Evolutionary conservation across 495 filamentous ascomycete genomes (phyloP).

Genomic region (Trichoderma asperelloides): DNA sequence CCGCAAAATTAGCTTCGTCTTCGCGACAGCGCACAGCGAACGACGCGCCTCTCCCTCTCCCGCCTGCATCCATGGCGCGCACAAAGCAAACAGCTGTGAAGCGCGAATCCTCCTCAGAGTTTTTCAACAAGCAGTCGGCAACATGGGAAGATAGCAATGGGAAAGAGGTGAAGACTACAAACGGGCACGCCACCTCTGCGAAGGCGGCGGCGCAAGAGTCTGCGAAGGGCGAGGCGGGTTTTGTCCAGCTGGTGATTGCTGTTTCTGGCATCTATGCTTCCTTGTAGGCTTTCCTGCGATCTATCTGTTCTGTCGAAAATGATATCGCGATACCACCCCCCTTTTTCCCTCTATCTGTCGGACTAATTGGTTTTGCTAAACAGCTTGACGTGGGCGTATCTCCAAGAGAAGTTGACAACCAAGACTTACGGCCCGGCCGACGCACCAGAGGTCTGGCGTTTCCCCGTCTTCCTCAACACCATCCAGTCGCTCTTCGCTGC

Average conservation of each 20-base stretch:
- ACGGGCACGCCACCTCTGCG: not conserved
- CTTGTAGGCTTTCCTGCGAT: slow-evolving; percentile 65
- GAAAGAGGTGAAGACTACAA: slow-evolving; percentile 3
- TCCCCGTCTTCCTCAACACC: slow-evolving; percentile 89
- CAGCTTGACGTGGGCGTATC: slow-evolving; percentile 88
- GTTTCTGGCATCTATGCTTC: slow-evolving; percentile 91
- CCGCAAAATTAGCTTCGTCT: slow-evolving; percentile 13
- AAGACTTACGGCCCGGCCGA: slow-evolving; percentile 64
- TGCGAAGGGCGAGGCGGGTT: slow-evolving; percentile 37
- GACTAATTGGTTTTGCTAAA: slow-evolving; percentile 12
- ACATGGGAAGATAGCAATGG: slow-evolving; percentile 8
- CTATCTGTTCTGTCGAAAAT: too few relatives aligned
- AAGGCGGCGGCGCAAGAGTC: slow-evolving; percentile 10
- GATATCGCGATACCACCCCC: not conserved
- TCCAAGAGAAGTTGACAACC: slow-evolving; percentile 96
- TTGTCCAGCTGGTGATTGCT: slow-evolving; percentile 72
- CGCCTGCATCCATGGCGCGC: slow-evolving; percentile 50
- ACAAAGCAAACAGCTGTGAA: slow-evolving; percentile 60
- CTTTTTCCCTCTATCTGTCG: not conserved
- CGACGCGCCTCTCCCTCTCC: slow-evolving; percentile 7
- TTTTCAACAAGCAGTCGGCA: slow-evolving; percentile 28
- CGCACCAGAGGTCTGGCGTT: slow-evolving; percentile 69
- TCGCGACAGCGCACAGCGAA: not conserved
- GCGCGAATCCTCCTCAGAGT: slow-evolving; percentile 57
- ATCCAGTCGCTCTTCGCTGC: slow-evolving; percentile 89